Evolutionary conservation across 495 filamentous ascomycete species (phyloP).

Genomic region (Penicillium desertorum): DNA sequence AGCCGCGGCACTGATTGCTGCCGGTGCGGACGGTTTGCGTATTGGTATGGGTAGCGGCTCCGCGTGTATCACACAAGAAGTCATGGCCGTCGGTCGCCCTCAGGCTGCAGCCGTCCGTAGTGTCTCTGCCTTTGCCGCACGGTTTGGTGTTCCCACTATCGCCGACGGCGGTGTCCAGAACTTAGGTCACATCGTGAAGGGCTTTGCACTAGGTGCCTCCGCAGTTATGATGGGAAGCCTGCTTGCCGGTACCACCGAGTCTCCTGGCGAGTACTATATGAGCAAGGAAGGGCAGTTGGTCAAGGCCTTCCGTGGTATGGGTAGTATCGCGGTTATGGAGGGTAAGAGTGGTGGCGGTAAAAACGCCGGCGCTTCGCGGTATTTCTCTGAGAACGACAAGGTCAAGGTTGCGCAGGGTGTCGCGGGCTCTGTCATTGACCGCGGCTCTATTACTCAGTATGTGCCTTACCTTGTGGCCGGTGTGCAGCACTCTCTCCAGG

Average conservation of each 20-base stretch:
- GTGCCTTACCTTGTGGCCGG: slow-evolving; percentile 93
- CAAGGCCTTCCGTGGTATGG: slow-evolving; percentile 99
- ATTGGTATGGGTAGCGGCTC: slow-evolving; percentile 99
- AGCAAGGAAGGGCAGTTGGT: slow-evolving; percentile 93
- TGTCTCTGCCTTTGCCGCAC: slow-evolving; percentile 81
- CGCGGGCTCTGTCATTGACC: slow-evolving; percentile 68
- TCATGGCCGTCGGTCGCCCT: slow-evolving; percentile 97
- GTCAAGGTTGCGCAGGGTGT: slow-evolving; percentile 97
- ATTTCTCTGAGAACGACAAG: slow-evolving; percentile 95
- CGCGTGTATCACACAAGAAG: slow-evolving; percentile 98
- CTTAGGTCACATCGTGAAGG: slow-evolving; percentile 98
- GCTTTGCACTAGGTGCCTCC: slow-evolving; percentile 86
- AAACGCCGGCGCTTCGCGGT: slow-evolving; percentile 95
- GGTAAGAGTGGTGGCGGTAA: slow-evolving; percentile 68
- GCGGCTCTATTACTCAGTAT: slow-evolving; percentile 86
- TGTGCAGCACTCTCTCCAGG: slow-evolving; percentile 95
- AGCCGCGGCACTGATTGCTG: slow-evolving; percentile 86
- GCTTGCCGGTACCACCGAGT: slow-evolving; percentile 95
- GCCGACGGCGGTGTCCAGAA: slow-evolving; percentile 98
- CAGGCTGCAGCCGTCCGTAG: slow-evolving; percentile 91
- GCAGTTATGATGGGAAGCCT: slow-evolving; percentile 99
- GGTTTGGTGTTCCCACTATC: slow-evolving; percentile 96
- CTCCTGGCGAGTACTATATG: slow-evolving; percentile 93
- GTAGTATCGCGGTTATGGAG: slow-evolving; percentile 98
- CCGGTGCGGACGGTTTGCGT: slow-evolving; percentile 91